These are phyloP conservation scores for Zasmidium cellare DNA, from an alignment of 2,329 filamentous ascomycete genomes.

Conservation along the genomic window DNA sequence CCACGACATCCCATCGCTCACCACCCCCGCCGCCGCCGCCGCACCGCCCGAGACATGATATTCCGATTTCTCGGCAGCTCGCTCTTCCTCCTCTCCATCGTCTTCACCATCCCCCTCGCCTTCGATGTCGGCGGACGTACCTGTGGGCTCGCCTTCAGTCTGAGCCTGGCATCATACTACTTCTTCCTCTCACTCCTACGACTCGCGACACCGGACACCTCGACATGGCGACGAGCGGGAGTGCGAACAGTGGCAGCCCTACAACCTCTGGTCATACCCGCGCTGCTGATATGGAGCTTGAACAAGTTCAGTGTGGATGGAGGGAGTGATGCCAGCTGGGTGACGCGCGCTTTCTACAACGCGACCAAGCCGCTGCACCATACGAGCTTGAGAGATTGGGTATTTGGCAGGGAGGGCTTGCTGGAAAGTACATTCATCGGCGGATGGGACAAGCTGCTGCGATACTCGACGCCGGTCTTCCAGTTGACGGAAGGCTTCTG, in stretches of 20 bases:
- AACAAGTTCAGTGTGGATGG: slow-evolving; percentile 93
- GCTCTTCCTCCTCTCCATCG: slow-evolving; percentile 82
- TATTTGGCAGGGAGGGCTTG: slow-evolving; percentile 83
- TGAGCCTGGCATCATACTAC: slow-evolving; percentile 87
- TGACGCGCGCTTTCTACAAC: slow-evolving; percentile 59
- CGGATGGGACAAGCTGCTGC: slow-evolving; percentile 82
- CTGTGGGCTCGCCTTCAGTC: slow-evolving; percentile 89
- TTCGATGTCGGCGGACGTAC: slow-evolving; percentile 97
- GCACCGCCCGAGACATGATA: slow-evolving; percentile 37
- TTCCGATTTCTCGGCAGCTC: slow-evolving; percentile 50
- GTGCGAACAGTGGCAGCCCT: slow-evolving; percentile 69
- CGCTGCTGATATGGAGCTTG: slow-evolving; percentile 89
- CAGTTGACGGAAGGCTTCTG: slow-evolving; percentile 96
- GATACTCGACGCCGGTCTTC: slow-evolving; percentile 91
- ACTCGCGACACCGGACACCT: slow-evolving; percentile 75
- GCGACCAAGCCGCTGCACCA: slow-evolving; percentile 38
- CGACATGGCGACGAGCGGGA: slow-evolving; percentile 71
- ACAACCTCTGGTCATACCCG: slow-evolving; percentile 85
- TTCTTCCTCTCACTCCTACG: slow-evolving; percentile 80
- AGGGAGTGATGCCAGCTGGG: slow-evolving; percentile 70
- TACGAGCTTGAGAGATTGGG: slow-evolving; percentile 74
- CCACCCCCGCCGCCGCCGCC: slow-evolving; percentile 5
- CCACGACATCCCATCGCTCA: slow-evolving; percentile 2
- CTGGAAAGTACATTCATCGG: slow-evolving; percentile 79
- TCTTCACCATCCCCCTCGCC: slow-evolving; percentile 92